These are phyloP conservation scores for Pilobolus umbonatus DNA, from an alignment of 192 early-diverging fungal genomes.

Conservation along the genomic window DNA sequence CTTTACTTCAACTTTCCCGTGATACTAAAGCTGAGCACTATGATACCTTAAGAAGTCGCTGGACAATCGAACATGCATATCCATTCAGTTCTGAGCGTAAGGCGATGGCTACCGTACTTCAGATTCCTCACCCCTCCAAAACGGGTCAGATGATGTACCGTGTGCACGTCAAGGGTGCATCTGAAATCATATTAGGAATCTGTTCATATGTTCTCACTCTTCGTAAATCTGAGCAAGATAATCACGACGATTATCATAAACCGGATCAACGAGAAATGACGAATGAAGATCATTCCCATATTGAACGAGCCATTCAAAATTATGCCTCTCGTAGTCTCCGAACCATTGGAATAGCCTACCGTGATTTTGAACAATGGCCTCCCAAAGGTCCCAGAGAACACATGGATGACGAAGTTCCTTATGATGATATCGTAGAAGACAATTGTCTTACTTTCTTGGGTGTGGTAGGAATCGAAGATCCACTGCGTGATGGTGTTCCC, in stretches of 20 bases:
- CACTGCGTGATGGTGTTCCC: constrained; percentile 90
- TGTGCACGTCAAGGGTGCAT: constrained; percentile 92
- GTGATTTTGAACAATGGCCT: constrained; percentile 70
- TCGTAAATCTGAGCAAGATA: constrained; percentile 8
- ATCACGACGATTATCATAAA: constrained; percentile 23
- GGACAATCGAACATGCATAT: constrained; percentile 64
- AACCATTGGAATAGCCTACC: constrained; percentile 87
- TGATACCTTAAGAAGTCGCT: constrained; percentile 53
- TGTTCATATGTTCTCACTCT: constrained; percentile 53
- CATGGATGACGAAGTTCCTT: constrained; percentile 49
- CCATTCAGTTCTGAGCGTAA: constrained; percentile 95
- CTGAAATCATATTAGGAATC: constrained; percentile 72
- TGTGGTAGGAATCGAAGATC: constrained; percentile 96
- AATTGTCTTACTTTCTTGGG: constrained; percentile 67
- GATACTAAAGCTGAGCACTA: constrained; percentile 60
- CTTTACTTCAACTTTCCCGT: constrained; percentile 79
- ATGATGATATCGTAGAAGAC: constrained; percentile 48
- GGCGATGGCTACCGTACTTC: constrained; percentile 84
- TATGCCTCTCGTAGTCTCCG: constrained; percentile 80
- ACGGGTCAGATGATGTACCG: constrained; percentile 44
- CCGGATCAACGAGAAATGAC: constrained; percentile 32
- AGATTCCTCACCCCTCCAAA: constrained; percentile 45
- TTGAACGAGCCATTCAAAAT: constrained; percentile 55
- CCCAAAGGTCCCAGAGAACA: constrained; percentile 31
- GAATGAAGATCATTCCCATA: constrained; percentile 28